Evolutionary conservation across 2,329 filamentous ascomycete species (phyloP), one percentile per base, ranked within the genome.

Genomic region (Trichoderma koningiopsis): DNA sequence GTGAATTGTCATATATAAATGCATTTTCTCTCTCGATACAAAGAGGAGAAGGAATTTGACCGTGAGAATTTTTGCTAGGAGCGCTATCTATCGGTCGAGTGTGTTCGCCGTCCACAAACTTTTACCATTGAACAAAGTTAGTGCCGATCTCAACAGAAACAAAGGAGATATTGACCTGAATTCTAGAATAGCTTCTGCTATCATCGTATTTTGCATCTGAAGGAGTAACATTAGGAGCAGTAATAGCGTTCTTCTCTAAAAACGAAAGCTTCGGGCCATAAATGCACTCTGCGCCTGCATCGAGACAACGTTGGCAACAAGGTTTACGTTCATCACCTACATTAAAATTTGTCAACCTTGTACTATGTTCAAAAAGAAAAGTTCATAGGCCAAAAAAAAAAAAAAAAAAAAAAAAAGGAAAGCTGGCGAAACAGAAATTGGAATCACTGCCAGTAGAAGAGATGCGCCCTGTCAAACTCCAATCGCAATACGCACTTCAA

Each of bases 271-370:
- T 53, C 3, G 52, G 62, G 19, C 62, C 52, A 33, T 57, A 65
- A 13, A 57, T 27, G 37, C 62, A 65, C 29, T 65, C 62, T 31
- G 62, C 52, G 16, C 57, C 52, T 4, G 62, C 35, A 31, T 65
- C 62, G 27, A 65, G 16, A 22, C 62, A 65, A 8, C 62, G 62
- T 5, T 47, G 62, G 24, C 62, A 65, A 7, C 62, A 52, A 31
- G 62, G 62, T 37, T 65, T 65, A 11, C 19, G 24, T 22, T 65
- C 62, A 24, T 65, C 62, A 33, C 62, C 62, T 65, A 33, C 22
- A 3, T 8, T n/a, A n/a, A 13, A 4, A 13, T 35, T 13, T 19
- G 31, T 63, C 8, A 63, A 24, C n/a, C 2, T 19, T 13, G 3
- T 16, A 16, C 16, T 8, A n/a, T 27, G 8, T 14, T 3, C 19